Base-by-base conservation (phyloP, 1,139 yeast genomes). In the Saccharomyces hybrid region DNA sequence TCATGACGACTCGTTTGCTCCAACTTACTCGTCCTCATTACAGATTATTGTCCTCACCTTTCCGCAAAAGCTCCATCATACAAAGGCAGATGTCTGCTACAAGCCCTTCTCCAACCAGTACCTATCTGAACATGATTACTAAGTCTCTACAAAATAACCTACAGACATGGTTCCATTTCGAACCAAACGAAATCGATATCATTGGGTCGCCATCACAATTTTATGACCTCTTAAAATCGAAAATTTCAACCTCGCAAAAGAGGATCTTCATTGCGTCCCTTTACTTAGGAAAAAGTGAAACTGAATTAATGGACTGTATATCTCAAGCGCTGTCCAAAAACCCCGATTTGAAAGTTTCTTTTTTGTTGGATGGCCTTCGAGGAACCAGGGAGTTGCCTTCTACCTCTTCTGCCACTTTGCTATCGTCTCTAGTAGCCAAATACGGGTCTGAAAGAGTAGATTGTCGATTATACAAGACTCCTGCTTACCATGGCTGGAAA, bases 311-410 rank as follows among this genome's bases (percentile, higher is more conserved):
- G 19, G 75, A 76, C n/a, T 78, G 84, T 58, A 59, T 88, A 3
- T 76, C 78, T 14, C 68, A 71, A 3, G 93, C 97, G 0, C 72
- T 93, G 61, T 63, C 69, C 2, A 67, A 69, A 1, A 88, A 87
- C 60, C 79, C 82, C 1, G 72, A 81, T 28, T 75, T 93, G 55
- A 78, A 80, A 59, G 87, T 95, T 1, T 81, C 80, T 57, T 83
- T 95, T 32, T 75, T 93, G 53, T 78, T 93, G 3, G 99, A 93
- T 71, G 96, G 93, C 8, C 77, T 93, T 52, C 73, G 99, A 61
- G 97, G 97, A 0, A 93, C 99, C 0, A 77, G 99, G 60, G 99
- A 93, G 66, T 83, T 93, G 0, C 99, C 99, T 0, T 71, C 78
- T 11, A 73, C 76, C 48, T 86, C 93, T 54, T 82, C 95, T 11